Evolutionary conservation across 371 early-diverging fungal genomes (phyloP), one percentile per base, ranked within the genome.

Genomic region (Mortierella polycephala): DNA sequence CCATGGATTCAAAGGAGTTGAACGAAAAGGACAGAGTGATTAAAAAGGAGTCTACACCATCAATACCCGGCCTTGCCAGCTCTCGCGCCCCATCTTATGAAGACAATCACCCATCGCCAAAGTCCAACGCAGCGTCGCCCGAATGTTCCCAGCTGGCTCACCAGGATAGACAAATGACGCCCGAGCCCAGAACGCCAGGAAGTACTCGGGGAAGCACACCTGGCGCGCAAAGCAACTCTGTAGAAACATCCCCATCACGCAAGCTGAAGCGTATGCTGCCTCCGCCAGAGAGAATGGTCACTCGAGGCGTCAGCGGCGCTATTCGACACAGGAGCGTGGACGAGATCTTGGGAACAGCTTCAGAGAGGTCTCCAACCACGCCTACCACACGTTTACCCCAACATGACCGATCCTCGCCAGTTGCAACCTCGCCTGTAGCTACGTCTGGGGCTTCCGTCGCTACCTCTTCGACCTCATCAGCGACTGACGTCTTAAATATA

Each of bases 201-300:
- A 79, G 79, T 42, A 79, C 73, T 0, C 79, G 66, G 3, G 79
- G 73, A 56, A 67, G 76, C 44, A 76, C 67, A 9, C 71, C 76
- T 39, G 71, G 76, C 1, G 62, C 71, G 0, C 66, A 66, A 37
- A 69, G 60, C 20, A 70, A 74, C 47, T 81, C 81, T 21, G 75
- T 73, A 7, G 81, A 81, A 45, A 72, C 69, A 0, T 81, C 81
- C 1, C 81, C 81, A 13, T 75, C 81, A 8, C 67, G 81, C 46
- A 75, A 75, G 23, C 53, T 62, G 11, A 81, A 86, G 49, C 85
- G 87, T 30, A 64, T 77, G 18, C 69, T 83, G 12, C 90, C 92
- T 18, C 90, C 91, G n/a, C 87, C 87, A 40, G 92, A 85, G 62
- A 82, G 91, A 18, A 92, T 92, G 91, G 86, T 92, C 10, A 92